Percentiles rank a stretch among this genome's conserved stretches.
phyloP scores from a whole-genome alignment of 2,329 filamentous ascomycete genomes.

The Trichoderma sp. region DNA sequence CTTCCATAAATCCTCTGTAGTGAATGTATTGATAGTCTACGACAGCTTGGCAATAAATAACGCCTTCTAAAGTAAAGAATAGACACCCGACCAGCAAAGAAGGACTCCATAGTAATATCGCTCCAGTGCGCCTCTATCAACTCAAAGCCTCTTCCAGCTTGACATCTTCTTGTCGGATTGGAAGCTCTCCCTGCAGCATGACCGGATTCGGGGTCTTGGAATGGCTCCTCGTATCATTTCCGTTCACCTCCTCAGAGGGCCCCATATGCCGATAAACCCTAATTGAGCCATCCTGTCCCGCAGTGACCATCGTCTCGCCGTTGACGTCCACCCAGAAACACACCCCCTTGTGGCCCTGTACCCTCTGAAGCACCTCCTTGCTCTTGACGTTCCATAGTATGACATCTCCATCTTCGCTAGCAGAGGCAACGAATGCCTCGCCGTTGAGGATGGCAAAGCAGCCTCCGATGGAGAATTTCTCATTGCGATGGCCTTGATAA shows the following conservation, averaged over 20 bases:
- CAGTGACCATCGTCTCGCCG: conserved; percentile 58
- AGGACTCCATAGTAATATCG: background rate
- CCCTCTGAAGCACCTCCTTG: conserved; percentile 77
- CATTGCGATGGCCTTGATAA: conserved; percentile 89
- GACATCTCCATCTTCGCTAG: conserved; percentile 84
- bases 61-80: background rate
- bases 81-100: background rate
- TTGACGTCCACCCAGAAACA: conserved; percentile 67
- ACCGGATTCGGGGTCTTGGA: conserved; percentile 49
- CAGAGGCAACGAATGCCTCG: conserved; percentile 69
- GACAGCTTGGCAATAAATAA: background rate
- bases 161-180: conserved; percentile 43
- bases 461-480: conserved; percentile 79
- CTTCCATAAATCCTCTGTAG: background rate
- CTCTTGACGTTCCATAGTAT: conserved; percentile 88
- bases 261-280: conserved; percentile 48
- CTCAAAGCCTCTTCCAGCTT: conserved; percentile 39
- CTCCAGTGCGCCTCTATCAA: background rate
- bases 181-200: conserved; percentile 58
- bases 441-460: conserved; percentile 67
- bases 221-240: background rate
- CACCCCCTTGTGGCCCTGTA: conserved; percentile 55
- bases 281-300: conserved; percentile 57
- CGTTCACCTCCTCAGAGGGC: conserved; percentile 29
- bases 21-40: background rate